Evolutionary conservation across 805 yeast species (phyloP), one percentile per base, ranked within the genome.

Genomic region (Myxozyma monticola): DNA sequence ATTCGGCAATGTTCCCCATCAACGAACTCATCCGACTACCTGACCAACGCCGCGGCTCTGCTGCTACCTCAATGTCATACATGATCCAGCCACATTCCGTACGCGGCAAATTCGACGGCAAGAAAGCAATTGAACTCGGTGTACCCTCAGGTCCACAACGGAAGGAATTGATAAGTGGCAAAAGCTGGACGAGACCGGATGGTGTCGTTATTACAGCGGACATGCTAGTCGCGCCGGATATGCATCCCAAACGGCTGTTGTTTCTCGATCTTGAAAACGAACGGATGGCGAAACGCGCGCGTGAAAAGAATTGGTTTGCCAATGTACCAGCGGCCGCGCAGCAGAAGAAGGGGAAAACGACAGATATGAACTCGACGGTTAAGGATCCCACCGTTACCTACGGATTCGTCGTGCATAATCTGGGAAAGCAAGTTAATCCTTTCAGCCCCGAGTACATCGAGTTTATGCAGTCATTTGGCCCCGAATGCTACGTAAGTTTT

Each of bases 21-120:
- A 9, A 36, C 24, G 20, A 59, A 22, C 2, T 26, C 15, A 29
- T 58, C 4, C 30, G 29, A 9, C 20, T 31, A 17, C 48, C 50
- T 1, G 51, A 51, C 5, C 48, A 42, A 2, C 42, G 20, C 1
- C 26, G 41, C 3, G 42, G 42, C 7, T n/a, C 59, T 14, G 76
- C 71, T 53, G 63, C 42, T 4, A 37, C 71, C 6, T 74, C 93
- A 0, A 75, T 88, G 2, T 81, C 77, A 60, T 90, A 84, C 64
- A 73, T 87, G n/a, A 71, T 91, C 5, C 75, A 79, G 24, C 78
- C 87, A 37, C 70, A 77, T 36, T 81, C 89, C 0, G 72, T 78
- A 0, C 72, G 96, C 61, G 98, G 99, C 0, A 84, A 77, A 62
- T 93, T 93, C 62, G 71, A 80, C 50, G 78, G 79, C 0, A 70